A percentile compares a stretch with the other conserved stretches of the same genome.
Evolutionary conservation across 352 stramenopile genomes (phyloP).

Genomic region (Aphanomyces invadans): DNA sequence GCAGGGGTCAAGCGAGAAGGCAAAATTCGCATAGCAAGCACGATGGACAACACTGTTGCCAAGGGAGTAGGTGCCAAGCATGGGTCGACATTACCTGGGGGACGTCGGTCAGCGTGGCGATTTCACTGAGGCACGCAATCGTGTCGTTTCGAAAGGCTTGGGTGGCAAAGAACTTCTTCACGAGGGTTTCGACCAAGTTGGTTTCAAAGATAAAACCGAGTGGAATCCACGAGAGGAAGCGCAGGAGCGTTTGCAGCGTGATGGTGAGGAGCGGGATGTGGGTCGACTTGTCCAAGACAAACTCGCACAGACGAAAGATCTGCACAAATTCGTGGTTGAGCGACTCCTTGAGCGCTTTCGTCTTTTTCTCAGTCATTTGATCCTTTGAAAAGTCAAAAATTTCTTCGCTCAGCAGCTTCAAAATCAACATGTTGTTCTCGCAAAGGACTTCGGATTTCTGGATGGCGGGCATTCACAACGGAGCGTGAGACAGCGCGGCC

Average conservation of each 20-base stretch:
- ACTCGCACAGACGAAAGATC: conserved; percentile 98
- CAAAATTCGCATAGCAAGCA: too few species aligned
- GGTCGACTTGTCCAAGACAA: conserved; percentile 94
- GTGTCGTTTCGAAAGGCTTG: conserved; percentile 95
- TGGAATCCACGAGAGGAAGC: conserved; percentile 98
- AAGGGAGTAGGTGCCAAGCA: too few species aligned
- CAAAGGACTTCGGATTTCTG: conserved; percentile 96
- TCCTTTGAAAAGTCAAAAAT: conserved; percentile 99
- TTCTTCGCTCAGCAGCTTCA: conserved; percentile 98
- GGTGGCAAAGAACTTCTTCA: conserved; percentile 95
- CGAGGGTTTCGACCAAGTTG: conserved; percentile 90
- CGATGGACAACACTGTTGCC: too few species aligned
- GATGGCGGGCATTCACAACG: too few species aligned
- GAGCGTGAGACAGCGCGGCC: too few species aligned
- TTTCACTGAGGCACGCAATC: conserved; percentile 97
- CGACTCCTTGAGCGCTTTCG: conserved; percentile 96
- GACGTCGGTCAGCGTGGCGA: conserved; percentile 91
- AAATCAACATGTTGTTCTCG: conserved; percentile 99
- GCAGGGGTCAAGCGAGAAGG: too few species aligned
- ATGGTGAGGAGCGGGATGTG: conserved; percentile 90
- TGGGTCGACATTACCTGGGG: conserved; percentile 28
- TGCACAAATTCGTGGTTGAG: conserved; percentile 97
- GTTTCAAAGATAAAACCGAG: conserved; percentile 98
- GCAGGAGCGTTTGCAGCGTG: conserved; percentile 95
- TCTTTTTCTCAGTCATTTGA: conserved; percentile 97